Percentiles rank a stretch among this genome's conserved stretches.
Conservation (phyloP, 257 asterid genomes). For the Penstemon eatonii region DNA sequence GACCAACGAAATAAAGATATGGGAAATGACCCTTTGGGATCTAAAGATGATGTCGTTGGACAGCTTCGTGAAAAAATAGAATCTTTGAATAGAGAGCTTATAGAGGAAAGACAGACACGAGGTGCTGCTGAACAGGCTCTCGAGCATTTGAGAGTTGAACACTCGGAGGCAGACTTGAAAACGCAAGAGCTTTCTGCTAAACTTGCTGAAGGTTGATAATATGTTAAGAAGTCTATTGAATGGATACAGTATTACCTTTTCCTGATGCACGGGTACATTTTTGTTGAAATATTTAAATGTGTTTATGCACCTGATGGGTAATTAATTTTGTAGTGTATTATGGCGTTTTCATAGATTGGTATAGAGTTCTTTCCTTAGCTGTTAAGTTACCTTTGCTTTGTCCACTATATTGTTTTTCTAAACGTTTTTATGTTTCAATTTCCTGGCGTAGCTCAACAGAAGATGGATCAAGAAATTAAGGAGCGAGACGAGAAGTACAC, state of each 20-base stretch:
- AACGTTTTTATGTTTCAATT: constrained; percentile 38
- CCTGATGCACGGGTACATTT: constrained; percentile 10
- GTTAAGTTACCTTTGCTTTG: constrained; percentile 23
- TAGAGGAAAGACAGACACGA: constrained; percentile 83
- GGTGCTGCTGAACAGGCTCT: constrained; percentile 91
- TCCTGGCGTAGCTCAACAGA: constrained; percentile 73
- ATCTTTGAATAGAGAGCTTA: constrained; percentile 63
- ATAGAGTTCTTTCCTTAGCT: constrained; percentile 16
- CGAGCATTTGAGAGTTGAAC: constrained; percentile 70
- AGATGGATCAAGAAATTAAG: constrained; percentile 84
- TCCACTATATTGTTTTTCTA: constrained; percentile 28
- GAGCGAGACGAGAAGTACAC: constrained; percentile 88
- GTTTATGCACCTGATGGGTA: constrained; percentile 9
- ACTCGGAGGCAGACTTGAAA: constrained; percentile 75
- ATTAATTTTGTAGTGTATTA: neutral
- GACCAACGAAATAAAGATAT: constrained; percentile 31
- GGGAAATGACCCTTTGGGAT: constrained; percentile 34
- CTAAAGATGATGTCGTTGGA: constrained; percentile 26
- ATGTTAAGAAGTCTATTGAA: constrained; percentile 9
- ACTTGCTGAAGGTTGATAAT: constrained; percentile 85
- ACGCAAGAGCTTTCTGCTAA: constrained; percentile 70
- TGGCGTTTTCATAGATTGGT: neutral
- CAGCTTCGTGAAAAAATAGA: constrained; percentile 63
- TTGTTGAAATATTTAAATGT: constrained; percentile 5
- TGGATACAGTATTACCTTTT: constrained; percentile 7